These are phyloP conservation scores for Chondrus crispus DNA, from an alignment of 23 red algal species.

Conservation along the genomic window DNA sequence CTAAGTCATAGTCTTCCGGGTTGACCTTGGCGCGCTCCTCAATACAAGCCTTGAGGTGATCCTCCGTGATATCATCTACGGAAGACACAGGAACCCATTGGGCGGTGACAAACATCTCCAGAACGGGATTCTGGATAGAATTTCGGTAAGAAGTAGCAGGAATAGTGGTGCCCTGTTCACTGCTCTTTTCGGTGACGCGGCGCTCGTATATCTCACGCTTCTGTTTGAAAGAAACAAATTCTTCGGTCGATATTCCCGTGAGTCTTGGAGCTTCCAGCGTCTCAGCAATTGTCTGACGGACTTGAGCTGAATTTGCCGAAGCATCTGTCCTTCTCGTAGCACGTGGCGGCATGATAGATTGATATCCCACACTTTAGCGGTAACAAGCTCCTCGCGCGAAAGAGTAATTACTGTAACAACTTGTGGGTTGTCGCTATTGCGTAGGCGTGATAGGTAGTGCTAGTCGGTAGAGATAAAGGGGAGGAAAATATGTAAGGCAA, in stretches of 20 bases:
- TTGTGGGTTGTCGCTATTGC: neutral
- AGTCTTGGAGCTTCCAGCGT: constrained; percentile 27
- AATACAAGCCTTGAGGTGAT: neutral
- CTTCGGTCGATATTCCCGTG: neutral
- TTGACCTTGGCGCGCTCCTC: neutral
- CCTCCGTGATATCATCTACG: constrained; percentile 4
- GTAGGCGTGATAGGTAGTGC: no score
- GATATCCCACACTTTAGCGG: neutral
- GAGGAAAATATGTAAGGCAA: no score
- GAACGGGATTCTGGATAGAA: neutral
- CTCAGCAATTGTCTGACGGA: neutral
- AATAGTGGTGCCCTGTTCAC: neutral
- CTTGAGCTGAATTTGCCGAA: neutral
- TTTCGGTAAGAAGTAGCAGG: neutral
- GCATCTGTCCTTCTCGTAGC: neutral
- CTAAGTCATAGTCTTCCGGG: neutral
- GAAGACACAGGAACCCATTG: neutral
- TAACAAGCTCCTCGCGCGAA: neutral
- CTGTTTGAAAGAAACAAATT: neutral
- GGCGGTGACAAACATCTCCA: neutral
- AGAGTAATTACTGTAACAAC: neutral
- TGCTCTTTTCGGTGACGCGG: neutral
- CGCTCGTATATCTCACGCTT: neutral
- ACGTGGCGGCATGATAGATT: neutral
- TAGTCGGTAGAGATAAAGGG: no score